phyloP scores from a whole-genome alignment of 768 basidiomycete genomes.

The Sarcodon sp. region DNA sequence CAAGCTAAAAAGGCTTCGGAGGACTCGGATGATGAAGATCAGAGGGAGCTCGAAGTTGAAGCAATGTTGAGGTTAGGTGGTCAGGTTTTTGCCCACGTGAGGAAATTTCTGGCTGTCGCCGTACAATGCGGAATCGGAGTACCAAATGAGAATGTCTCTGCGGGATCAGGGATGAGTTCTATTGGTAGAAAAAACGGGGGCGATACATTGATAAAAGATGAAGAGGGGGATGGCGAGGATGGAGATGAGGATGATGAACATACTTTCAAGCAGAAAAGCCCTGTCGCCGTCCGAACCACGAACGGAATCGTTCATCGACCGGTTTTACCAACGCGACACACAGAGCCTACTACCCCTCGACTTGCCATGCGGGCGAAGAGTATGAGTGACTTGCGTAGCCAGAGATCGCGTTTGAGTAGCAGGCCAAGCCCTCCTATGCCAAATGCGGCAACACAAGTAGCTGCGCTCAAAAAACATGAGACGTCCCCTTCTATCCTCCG shows the following conservation, averaged over 20 bases:
- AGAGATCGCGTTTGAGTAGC: conserved; percentile 9
- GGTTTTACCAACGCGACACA: neutral
- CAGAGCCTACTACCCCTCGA: conserved; percentile 11
- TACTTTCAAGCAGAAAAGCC: neutral
- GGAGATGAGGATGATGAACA: neutral
- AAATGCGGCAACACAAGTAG: conserved; percentile 5
- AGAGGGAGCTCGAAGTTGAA: conserved; percentile 46
- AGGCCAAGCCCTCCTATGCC: neutral
- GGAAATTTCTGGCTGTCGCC: conserved; percentile 66
- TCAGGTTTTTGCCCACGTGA: conserved; percentile 70
- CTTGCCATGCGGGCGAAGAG: conserved; percentile 34
- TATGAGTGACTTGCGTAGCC: conserved; percentile 34
- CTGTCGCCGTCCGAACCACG: neutral
- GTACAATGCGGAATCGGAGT: conserved; percentile 65
- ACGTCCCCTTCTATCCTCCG: conserved; percentile 2
- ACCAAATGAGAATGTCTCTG: conserved; percentile 17
- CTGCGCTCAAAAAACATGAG: conserved; percentile 4
- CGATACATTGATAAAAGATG: neutral
- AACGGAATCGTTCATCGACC: conserved; percentile 9
- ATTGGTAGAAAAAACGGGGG: neutral
- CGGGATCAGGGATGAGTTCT: conserved; percentile 1
- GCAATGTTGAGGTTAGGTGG: conserved; percentile 73
- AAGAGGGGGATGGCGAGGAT: conserved; percentile 6
- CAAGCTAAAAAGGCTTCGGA: conserved; percentile 60
- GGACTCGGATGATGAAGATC: conserved; percentile 29